These are phyloP conservation scores for Apostasia shenzhenica DNA, from an alignment of 106 monocot species.

Conservation along the genomic window DNA sequence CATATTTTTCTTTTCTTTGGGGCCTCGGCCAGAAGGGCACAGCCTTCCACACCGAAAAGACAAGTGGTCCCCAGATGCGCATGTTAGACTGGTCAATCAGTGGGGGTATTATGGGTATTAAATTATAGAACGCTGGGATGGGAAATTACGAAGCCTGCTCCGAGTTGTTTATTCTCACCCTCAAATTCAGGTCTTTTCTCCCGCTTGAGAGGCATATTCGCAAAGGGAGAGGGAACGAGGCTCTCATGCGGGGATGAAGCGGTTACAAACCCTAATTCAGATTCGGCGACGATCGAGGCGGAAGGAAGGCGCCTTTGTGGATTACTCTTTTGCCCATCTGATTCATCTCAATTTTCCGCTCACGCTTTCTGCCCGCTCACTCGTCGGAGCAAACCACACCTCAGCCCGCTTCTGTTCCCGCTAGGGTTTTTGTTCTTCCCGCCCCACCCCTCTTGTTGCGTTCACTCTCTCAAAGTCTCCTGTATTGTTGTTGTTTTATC, in stretches of 20 bases:
- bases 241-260: not conserved
- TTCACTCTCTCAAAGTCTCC: not conserved
- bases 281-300: conserved; percentile 1
- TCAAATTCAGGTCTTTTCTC: no score
- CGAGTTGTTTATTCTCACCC: no score
- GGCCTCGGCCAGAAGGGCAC: no score
- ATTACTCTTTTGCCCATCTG: conserved; percentile 22
- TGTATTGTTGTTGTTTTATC: not conserved
- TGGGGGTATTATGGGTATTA: no score
- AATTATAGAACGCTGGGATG: no score
- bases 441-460: not conserved
- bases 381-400: conserved; percentile 58
- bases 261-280: not conserved
- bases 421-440: not conserved
- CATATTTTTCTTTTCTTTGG: no score
- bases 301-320: not conserved
- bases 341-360: conserved; percentile 16
- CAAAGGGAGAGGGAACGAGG: not conserved
- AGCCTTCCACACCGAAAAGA: no score
- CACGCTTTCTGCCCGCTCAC: conserved; percentile 10
- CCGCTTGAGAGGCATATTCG: no score
- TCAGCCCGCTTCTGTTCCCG: conserved; percentile 67
- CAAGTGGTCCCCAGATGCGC: no score
- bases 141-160: no score
- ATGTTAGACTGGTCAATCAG: no score